Conservation (phyloP, 1,284 basidiomycete genomes). For the Singerocomus inundabilis region DNA sequence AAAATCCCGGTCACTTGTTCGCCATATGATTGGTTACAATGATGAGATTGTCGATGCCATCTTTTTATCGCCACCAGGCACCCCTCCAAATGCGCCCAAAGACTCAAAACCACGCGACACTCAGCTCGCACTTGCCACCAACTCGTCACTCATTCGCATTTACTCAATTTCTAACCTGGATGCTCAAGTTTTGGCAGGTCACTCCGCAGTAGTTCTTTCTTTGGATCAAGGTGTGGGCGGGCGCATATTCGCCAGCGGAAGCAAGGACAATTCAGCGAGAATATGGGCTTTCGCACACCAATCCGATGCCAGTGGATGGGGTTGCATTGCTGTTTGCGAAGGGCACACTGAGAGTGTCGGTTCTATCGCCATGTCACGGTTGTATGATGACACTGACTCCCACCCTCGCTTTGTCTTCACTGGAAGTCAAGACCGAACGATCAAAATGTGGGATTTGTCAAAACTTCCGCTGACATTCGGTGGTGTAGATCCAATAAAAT, state of each 20-base stretch:
- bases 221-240: constrained; percentile 72
- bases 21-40: constrained; percentile 96
- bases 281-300: constrained; percentile 68
- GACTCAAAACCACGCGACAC: constrained; percentile 46
- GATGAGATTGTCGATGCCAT: constrained; percentile 94
- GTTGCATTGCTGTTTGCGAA: constrained; percentile 84
- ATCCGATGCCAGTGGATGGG: constrained; percentile 46
- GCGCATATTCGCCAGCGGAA: constrained; percentile 80
- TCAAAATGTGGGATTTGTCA: constrained; percentile 97
- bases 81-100: constrained; percentile 1
- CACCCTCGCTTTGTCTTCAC: constrained; percentile 78
- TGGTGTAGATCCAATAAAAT: constrained; percentile 43
- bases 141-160: constrained; percentile 88
- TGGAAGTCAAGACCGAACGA: constrained; percentile 94
- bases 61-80: constrained; percentile 59
- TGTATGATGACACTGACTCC: constrained; percentile 23
- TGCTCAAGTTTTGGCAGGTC: constrained; percentile 81
- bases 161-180: constrained; percentile 77
- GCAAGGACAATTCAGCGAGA: constrained; percentile 88
- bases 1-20: constrained; percentile 56
- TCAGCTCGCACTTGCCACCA: constrained; percentile 91
- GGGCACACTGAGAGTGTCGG: constrained; percentile 96
- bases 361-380: constrained; percentile 77
- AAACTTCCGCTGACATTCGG: constrained; percentile 38
- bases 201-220: constrained; percentile 89